Evolutionary conservation across 2,329 filamentous ascomycete species (phyloP), one percentile per base, ranked within the genome.

Genomic region (Pseudopithomyces maydicus): DNA sequence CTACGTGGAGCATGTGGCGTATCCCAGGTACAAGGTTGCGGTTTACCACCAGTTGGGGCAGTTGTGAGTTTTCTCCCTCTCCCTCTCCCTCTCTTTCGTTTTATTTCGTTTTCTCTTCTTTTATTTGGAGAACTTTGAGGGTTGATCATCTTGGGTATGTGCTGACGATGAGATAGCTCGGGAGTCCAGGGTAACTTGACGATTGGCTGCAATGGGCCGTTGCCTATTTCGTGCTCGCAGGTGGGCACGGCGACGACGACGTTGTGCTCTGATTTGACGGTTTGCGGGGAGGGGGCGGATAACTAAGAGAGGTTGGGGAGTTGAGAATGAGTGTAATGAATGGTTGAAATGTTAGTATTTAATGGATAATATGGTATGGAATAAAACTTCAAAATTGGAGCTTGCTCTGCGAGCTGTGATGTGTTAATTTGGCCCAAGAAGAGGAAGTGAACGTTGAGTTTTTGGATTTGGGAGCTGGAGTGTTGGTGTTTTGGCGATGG

Each of bases 171-270:
- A 5, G 38, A 3, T 39, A 51, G 47, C 33, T n/a, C 32, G 17
- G 47, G 47, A 17, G 15, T 51, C 15, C 47, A 51, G 47, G 47
- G 47, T 2, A 51, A 51, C 15, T 20, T 51, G 32, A 51, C 47
- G 2, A 51, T 51, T 26, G 47, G 47, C 5, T 51, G 47, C 33
- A 41, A 41, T 51, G 47, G 47, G 22, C 23, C 26, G 15, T 15
- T 17, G 10, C 33, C 47, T 19, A 51, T 41, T 14, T 12, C 32
- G 4, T 51, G 47, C 32, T 2, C 2, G 7, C 47, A 51, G 32
- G 33, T 51, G 2, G 33, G 47, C 29, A 51, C n/a, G 33, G 47
- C 47, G 10, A 38, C 10, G 19, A 26, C 47, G 17, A 51, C 47
- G 6, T 19, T 51, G n/a, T 51, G 47, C 33, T 51, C 47, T 12